phyloP scores from a whole-genome alignment of 192 early-diverging fungal species.

The Mortierella alpina region DNA sequence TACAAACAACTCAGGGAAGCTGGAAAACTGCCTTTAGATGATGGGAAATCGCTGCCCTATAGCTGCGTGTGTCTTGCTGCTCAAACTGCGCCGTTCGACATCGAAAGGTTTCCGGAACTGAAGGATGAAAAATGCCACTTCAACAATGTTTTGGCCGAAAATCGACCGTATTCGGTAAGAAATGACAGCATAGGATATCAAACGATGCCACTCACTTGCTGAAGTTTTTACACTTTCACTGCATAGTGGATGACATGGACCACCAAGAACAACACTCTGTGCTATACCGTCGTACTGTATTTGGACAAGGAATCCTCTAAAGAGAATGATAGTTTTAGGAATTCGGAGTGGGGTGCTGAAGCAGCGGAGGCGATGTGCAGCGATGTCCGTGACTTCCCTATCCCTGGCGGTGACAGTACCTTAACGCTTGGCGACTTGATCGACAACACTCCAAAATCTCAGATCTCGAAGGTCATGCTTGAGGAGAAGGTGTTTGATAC shows the following conservation, averaged over 20 bases:
- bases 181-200: background rate
- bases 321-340: conserved; percentile 1
- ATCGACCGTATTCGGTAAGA: conserved; percentile 7
- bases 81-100: conserved; percentile 1
- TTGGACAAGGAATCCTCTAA: background rate
- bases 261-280: background rate
- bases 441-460: conserved; percentile 14
- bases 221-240: too few species aligned
- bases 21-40: background rate
- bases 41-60: conserved; percentile 4
- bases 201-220: too few species aligned
- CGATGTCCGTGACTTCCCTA: conserved; percentile 6
- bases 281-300: conserved; percentile 1
- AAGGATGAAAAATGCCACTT: background rate
- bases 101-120: background rate
- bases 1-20: conserved; percentile 2
- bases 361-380: conserved; percentile 1
- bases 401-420: background rate
- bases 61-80: conserved; percentile 15
- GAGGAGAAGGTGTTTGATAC: conserved; percentile 47
- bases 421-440: conserved; percentile 16
- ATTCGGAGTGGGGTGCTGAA: conserved; percentile 13
- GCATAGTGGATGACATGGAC: conserved; percentile 17
- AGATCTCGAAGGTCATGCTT: conserved; percentile 30
- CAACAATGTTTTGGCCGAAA: background rate